A percentile compares a stretch with the other conserved stretches of the same genome.
These are phyloP conservation scores for Neonectria hederae DNA, from an alignment of 2,329 filamentous ascomycete species.

Conservation along the genomic window DNA sequence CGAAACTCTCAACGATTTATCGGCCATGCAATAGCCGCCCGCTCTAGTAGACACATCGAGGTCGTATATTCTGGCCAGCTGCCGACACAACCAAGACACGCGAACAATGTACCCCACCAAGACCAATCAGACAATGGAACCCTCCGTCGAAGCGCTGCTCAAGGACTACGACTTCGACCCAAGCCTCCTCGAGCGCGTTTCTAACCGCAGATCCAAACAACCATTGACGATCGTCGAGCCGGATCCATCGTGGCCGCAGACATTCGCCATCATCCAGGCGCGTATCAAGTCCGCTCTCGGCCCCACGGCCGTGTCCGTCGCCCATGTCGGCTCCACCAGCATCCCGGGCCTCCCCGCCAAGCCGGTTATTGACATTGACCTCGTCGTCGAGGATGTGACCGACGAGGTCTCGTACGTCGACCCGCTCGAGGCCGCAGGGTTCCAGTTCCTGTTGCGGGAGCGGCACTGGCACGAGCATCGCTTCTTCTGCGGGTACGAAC, in stretches of 20 bases:
- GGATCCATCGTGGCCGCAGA: conserved; percentile 49
- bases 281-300: conserved; percentile 50
- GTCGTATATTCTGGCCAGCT: background rate
- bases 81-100: background rate
- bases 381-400: conserved; percentile 52
- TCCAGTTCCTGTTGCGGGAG: conserved; percentile 58
- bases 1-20: background rate
- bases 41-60: background rate
- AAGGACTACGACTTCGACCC: conserved; percentile 40
- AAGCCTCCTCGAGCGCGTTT: conserved; percentile 37
- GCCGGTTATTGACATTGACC: conserved; percentile 62
- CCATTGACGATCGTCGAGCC: conserved; percentile 48
- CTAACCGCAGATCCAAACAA: conserved; percentile 35
- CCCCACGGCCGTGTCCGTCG: conserved; percentile 48
- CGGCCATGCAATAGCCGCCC: background rate
- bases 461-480: conserved; percentile 59
- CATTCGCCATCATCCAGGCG: conserved; percentile 44
- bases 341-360: conserved; percentile 61
- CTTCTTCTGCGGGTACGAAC: conserved; percentile 51
- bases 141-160: conserved; percentile 40
- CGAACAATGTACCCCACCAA: background rate
- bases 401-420: conserved; percentile 55
- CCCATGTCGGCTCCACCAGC: conserved; percentile 62
- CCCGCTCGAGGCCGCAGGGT: conserved; percentile 54
- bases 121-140: conserved; percentile 30